Evolutionary conservation across 2,329 filamentous ascomycete genomes (phyloP), one percentile per base, ranked within the genome.

Genomic region (Fusarium staphyleae): DNA sequence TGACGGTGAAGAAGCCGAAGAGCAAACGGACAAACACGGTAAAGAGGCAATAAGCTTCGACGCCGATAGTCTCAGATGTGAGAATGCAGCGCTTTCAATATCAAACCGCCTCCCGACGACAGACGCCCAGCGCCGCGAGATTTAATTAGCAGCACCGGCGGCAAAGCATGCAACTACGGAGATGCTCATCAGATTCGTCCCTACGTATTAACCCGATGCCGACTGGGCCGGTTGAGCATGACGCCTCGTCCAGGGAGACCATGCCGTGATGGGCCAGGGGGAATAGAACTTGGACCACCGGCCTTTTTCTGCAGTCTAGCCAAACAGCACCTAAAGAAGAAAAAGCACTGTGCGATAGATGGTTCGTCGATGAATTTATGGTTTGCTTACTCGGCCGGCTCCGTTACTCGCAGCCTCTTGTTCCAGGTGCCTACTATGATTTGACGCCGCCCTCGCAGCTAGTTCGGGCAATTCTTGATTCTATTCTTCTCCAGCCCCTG

Each of bases 381-480:
- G 15, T 37, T 37, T 53, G 52, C 59, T 58, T 49, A 61, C 51
- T 63, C 47, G 62, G 59, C 48, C 48, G 53, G 52, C 52, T 62
- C 63, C 61, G 61, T 53, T 34, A 28, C 40, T 40, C 46, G 35
- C 37, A 16, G 22, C 36, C 33, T 46, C 29, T 37, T 22, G 14
- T 30, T 34, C 15, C 33, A 52, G 44, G 49, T 46, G 54, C 51
- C 60, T 43, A 60, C 43, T 48, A 39, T 48, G 29, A 45, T 47
- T 24, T 29, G 37, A 53, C 48, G 49, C 35, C 32, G 52, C 52
- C 28, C 3, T n/a, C n/a, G n/a, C n/a, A 30, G 28, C 28, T 26
- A 47, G 33, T 16, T 30, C 22, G 43, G 32, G 14, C 16, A n/a
- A n/a, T 50, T 44, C 33, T 44, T 13, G 41, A 37, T 37, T 18